phyloP scores from a whole-genome alignment of 2,329 filamentous ascomycete species.

The Leptoxyphium fumago region DNA sequence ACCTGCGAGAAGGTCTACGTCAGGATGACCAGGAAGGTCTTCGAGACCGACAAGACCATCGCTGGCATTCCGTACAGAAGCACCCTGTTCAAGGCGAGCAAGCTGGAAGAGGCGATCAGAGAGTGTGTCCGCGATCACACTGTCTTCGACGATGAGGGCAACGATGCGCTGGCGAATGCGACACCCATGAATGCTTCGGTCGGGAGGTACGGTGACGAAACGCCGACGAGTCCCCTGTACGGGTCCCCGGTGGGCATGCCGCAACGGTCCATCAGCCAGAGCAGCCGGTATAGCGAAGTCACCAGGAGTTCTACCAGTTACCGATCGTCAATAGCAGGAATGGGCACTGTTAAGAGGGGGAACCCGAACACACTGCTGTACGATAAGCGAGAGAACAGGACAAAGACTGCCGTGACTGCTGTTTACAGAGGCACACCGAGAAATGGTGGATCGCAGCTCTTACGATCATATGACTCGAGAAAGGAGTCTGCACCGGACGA shows the following conservation, averaged over 20 bases:
- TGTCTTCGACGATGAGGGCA: constrained; percentile 64
- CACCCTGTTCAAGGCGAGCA: constrained; percentile 92
- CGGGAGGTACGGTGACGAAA: neutral
- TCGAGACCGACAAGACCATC: constrained; percentile 96
- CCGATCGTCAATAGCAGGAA: neutral
- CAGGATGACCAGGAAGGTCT: constrained; percentile 83
- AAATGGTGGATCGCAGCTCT: constrained; percentile 47
- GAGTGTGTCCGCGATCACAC: constrained; percentile 75
- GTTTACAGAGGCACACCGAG: constrained; percentile 71
- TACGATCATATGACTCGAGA: constrained; percentile 90
- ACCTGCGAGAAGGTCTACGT: constrained; percentile 97
- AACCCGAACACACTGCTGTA: constrained; percentile 81
- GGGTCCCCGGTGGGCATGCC: constrained; percentile 22
- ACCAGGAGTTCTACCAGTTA: constrained; percentile 39
- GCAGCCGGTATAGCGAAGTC: constrained; percentile 71
- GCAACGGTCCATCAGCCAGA: constrained; percentile 58
- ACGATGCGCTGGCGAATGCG: constrained; percentile 45
- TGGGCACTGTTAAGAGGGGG: constrained; percentile 47
- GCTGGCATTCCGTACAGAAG: constrained; percentile 88
- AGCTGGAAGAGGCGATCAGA: constrained; percentile 82
- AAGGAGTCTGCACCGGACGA: constrained; percentile 83
- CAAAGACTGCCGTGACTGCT: constrained; percentile 66
- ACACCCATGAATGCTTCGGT: constrained; percentile 27
- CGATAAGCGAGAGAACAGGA: constrained; percentile 64
- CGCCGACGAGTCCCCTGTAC: constrained; percentile 22